Evolutionary conservation across 345 rosid species (phyloP), one percentile per base, ranked within the genome.

Genomic region (Pugionium cornutum): DNA sequence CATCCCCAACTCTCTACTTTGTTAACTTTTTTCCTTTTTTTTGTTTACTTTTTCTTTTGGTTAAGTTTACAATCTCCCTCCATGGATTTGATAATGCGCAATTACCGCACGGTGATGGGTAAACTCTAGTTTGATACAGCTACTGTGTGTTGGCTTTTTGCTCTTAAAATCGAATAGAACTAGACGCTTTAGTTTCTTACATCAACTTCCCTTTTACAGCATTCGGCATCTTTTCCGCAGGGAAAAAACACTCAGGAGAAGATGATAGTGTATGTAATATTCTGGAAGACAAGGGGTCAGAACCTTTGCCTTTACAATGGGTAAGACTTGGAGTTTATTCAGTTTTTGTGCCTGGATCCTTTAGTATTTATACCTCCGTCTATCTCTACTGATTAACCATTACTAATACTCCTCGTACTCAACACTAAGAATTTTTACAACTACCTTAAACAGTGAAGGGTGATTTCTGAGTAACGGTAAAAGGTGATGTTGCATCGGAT

Each of bases 51-150:
- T 32, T 47, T 41, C 32, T 54, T 47, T 39, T 41, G 26, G 55
- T 26, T 28, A 62, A 62, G 64, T 48, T 63, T 63, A 48, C 64
- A 63, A 65, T 64, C 60, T 52, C 54, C n/a, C 40, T 49, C 59
- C 65, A 64, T 28, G 70, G 76, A 44, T 57, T 64, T 72, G 76
- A 39, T 64, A 33, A 50, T 57, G 59, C 65, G 40, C 75, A 71
- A 18, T 63, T 55, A 71, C 64, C 39, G 37, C 64, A 5, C 56
- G 75, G 69, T 71, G 40, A 64, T 64, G 11, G 75, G 75, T 71
- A 71, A 64, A 54, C 56, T 64, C 59, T 63, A 3, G 69, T 36
- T 40, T 33, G 65, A 71, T 33, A 47, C 58, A 48, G 64, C 27
- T 40, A 10, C 3, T 57, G 70, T 48, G 69, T 50, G 41, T 63